Evolutionary conservation across 2,329 filamentous ascomycete species (phyloP).

Genomic region (Talaromyces marneffei): DNA sequence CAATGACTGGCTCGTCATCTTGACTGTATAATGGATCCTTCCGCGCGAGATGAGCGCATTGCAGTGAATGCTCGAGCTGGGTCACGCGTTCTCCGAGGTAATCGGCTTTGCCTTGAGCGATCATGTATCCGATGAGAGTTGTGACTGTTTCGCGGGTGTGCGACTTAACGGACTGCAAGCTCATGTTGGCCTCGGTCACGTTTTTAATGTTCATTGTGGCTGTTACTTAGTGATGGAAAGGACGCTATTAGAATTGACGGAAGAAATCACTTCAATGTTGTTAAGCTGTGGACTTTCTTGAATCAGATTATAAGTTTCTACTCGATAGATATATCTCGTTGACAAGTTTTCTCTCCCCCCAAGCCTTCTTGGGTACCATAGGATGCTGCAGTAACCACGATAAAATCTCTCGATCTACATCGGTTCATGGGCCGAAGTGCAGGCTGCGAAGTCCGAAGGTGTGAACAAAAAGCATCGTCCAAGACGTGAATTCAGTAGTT

Average conservation of each 20-base stretch:
- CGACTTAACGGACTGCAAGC: conserved; percentile 13
- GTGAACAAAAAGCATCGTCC: background rate
- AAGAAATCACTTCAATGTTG: background rate
- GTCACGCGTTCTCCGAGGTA: conserved; percentile 28
- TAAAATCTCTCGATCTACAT: background rate
- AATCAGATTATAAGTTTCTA: background rate
- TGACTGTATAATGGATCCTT: conserved; percentile 17
- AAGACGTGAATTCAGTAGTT: background rate
- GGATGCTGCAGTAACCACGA: background rate
- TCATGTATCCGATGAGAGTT: conserved; percentile 23
- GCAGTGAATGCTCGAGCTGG: conserved; percentile 28
- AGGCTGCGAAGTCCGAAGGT: background rate
- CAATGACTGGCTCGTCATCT: conserved; percentile 26
- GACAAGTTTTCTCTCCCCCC: background rate
- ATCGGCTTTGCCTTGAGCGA: conserved; percentile 25
- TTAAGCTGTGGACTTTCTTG: background rate
- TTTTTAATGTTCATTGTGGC: conserved; percentile 6
- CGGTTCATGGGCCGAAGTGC: background rate
- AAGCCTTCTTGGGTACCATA: background rate
- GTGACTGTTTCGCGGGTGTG: conserved; percentile 19
- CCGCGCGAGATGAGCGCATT: conserved; percentile 23
- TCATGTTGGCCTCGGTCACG: conserved; percentile 10
- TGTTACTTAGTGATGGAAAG: background rate
- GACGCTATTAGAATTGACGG: background rate
- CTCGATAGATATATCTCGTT: background rate